These are phyloP conservation scores for Umbelopsis sp. DNA, from an alignment of 192 early-diverging fungal species.

Conservation along the genomic window DNA sequence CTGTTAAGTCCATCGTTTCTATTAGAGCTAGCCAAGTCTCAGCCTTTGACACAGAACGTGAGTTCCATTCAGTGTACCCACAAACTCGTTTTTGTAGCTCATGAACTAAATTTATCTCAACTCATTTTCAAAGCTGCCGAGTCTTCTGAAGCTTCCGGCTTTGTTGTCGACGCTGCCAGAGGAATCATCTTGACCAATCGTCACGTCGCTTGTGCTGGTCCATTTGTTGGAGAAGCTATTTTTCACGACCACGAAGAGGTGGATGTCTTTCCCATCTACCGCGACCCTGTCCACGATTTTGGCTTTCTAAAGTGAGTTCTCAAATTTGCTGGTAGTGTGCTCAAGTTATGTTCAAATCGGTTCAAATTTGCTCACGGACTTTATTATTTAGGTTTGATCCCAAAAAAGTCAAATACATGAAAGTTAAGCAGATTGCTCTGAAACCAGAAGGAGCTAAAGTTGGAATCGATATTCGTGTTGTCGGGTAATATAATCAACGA, in stretches of 20 bases:
- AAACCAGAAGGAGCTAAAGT: conserved; percentile 73
- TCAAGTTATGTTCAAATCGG: not conserved
- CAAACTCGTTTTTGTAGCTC: not conserved
- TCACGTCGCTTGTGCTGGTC: conserved; percentile 75
- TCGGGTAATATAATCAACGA: conserved; percentile 25
- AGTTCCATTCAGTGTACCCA: not conserved
- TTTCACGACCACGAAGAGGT: conserved; percentile 83
- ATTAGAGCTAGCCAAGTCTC: conserved; percentile 76
- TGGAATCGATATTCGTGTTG: conserved; percentile 79
- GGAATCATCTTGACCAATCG: conserved; percentile 75
- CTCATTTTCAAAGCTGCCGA: conserved; percentile 48
- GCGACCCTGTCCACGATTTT: conserved; percentile 80
- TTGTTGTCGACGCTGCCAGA: conserved; percentile 74
- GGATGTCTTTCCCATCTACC: conserved; percentile 72
- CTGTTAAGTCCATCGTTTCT: conserved; percentile 74
- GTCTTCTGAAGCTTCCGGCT: conserved; percentile 80
- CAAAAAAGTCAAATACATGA: conserved; percentile 72
- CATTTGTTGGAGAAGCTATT: conserved; percentile 83
- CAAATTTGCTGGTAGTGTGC: not conserved
- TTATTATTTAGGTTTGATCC: conserved; percentile 63
- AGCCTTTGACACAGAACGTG: conserved; percentile 79
- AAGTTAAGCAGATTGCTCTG: conserved; percentile 64
- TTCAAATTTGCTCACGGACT: not conserved
- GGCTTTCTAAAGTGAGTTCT: conserved; percentile 60
- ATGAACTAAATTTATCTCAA: not conserved